Evolutionary conservation across 768 basidiomycete species (phyloP), one percentile per base, ranked within the genome.

Genomic region (Mycena rosella): DNA sequence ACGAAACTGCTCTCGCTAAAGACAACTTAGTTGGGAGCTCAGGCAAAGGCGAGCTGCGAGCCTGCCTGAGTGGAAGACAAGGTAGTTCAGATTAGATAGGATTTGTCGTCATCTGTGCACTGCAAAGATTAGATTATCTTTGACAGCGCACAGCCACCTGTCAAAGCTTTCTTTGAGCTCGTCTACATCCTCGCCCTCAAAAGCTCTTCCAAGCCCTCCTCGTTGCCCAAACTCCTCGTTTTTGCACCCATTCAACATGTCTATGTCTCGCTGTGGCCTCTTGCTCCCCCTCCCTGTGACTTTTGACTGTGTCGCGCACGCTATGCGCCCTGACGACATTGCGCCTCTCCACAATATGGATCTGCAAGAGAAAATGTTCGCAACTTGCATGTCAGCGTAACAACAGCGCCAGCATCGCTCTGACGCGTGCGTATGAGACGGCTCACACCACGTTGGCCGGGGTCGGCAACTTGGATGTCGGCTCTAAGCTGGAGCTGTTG

Each of bases 331-430:
- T 3, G 34, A 48, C 2, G 51, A 61, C 22, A 24, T 57, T 9
- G 18, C 22, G 8, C 40, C 53, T 3, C 36, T 29, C 7, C 15
- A 36, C 18, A 45, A 38, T 20, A n/a, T 30, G 13, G 56, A 45
- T 0, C 61, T 60, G 9, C 5, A 14, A 7, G 54, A 57, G 13
- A 44, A 24, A 63, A 68, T 40, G 42, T 18, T 24, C 22, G 47
- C 5, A 68, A 68, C 27, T 9, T 54, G 1, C 34, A 3, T 0
- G 18, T 24, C 47, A 68, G 49, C n/a, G 7, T 14, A 9, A 4
- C 9, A 68, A 68, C 56, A 53, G 63, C 29, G 14, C 24, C 26
- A 68, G 67, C 56, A 38, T 63, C 22, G 20, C 9, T 18, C 11
- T 15, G 15, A 68, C 67, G 0, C 45, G 45, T 13, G 30, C 42